Conservation (phyloP, 2,329 filamentous ascomycete species). For the Alternaria triticina region DNA sequence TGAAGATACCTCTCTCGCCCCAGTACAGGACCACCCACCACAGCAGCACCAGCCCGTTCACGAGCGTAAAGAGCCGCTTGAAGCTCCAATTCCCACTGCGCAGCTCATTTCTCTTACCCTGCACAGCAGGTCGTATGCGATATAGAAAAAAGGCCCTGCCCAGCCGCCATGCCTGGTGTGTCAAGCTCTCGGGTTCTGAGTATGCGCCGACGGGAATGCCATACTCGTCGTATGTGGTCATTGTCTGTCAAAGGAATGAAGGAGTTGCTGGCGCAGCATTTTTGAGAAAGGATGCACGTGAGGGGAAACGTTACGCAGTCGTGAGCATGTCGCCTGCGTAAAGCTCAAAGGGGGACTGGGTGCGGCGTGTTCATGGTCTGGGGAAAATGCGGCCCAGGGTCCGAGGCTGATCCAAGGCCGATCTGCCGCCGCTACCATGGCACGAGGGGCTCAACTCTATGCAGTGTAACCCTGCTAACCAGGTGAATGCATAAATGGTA, state of each 20-base stretch:
- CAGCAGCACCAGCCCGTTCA: slow-evolving; percentile 65
- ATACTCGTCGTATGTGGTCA: slow-evolving; percentile 50
- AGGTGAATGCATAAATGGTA: not conserved
- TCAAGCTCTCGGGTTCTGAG: slow-evolving; percentile 44
- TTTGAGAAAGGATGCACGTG: slow-evolving; percentile 13
- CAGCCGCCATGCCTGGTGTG: slow-evolving; percentile 37
- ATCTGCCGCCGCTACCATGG: slow-evolving; percentile 2
- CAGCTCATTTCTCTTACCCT: slow-evolving; percentile 15
- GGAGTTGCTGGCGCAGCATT: slow-evolving; percentile 36
- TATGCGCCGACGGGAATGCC: slow-evolving; percentile 48
- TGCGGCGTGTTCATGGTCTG: slow-evolving; percentile 11
- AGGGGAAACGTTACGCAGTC: slow-evolving; percentile 13
- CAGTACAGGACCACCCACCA: slow-evolving; percentile 83
- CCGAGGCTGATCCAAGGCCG: slow-evolving; percentile 15
- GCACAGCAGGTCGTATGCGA: slow-evolving; percentile 32
- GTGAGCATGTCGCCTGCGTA: slow-evolving; percentile 20
- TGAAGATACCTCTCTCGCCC: slow-evolving; percentile 83
- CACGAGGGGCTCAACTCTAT: slow-evolving; percentile 8
- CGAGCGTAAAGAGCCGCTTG: slow-evolving; percentile 34
- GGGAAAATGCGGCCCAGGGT: slow-evolving; percentile 22
- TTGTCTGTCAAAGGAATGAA: slow-evolving; percentile 24
- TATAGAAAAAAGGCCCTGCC: slow-evolving; percentile 41
- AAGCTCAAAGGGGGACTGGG: slow-evolving; percentile 18
- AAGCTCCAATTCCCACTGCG: slow-evolving; percentile 30
- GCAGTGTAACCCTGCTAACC: not conserved